phyloP scores from a whole-genome alignment of 345 rosid genomes.

The Lumnitzera littorea region DNA sequence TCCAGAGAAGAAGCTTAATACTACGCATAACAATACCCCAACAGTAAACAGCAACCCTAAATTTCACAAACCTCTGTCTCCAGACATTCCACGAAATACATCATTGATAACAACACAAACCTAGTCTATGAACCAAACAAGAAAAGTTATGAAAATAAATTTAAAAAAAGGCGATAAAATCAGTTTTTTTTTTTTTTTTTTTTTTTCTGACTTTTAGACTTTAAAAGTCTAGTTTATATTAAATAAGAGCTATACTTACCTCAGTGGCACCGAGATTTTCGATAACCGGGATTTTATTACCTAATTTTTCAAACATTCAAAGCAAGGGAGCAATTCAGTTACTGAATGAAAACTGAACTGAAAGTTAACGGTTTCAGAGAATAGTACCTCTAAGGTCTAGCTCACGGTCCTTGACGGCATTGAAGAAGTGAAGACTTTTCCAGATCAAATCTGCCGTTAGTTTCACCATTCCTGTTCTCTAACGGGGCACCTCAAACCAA shows the following conservation, averaged over 20 bases:
- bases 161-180: no score
- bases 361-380: constrained; percentile 15
- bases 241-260: constrained; percentile 31
- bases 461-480: constrained; percentile 62
- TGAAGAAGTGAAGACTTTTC: constrained; percentile 99
- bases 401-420: constrained; percentile 94
- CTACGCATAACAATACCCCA: no score
- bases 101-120: no score
- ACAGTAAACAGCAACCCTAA: no score
- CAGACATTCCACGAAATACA: no score
- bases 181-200: no score
- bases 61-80: no score
- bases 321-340: background rate
- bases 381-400: constrained; percentile 84
- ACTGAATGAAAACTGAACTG: background rate
- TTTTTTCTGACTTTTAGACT: no score
- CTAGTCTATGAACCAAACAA: no score
- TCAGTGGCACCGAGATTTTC: constrained; percentile 99
- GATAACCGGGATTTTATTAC: constrained; percentile 92
- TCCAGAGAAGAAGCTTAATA: no score
- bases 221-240: no score
- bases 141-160: no score
- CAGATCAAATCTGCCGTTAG: constrained; percentile 96
- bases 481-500: background rate
- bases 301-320: constrained; percentile 17